These are phyloP conservation scores for Blastobotrys mokoenaii DNA, from an alignment of 805 yeast species.

Conservation along the genomic window DNA sequence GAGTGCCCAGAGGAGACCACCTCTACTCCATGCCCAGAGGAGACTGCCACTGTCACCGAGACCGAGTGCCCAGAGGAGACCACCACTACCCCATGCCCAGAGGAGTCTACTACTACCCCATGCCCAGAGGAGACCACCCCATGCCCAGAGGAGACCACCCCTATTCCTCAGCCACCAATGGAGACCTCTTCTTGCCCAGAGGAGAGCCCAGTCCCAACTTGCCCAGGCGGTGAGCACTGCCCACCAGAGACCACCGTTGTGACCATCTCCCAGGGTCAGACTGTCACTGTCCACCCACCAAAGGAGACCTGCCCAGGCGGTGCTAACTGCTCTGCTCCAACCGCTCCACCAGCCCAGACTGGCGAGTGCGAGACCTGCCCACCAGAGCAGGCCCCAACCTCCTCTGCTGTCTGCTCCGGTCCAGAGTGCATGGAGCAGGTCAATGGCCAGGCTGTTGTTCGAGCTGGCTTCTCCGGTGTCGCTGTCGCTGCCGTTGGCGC, in stretches of 20 bases:
- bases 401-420: slow-evolving; percentile 1
- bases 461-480: slow-evolving; percentile 12
- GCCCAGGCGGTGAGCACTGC: too few species aligned
- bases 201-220: slow-evolving; percentile 3
- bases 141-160: too few species aligned
- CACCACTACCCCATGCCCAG: slow-evolving; percentile 3
- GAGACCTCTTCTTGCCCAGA: too few species aligned
- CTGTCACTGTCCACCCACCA: too few species aligned
- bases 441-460: slow-evolving; percentile 7
- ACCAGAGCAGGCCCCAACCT: neutral
- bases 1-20: neutral
- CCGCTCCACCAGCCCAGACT: too few species aligned
- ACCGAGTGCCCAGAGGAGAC: slow-evolving; percentile 5
- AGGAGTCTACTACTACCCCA: slow-evolving; percentile 2
- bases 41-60: slow-evolving; percentile 10
- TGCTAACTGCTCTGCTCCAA: too few species aligned
- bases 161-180: slow-evolving; percentile 13
- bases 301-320: too few species aligned
- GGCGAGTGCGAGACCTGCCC: neutral
- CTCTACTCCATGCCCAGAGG: neutral
- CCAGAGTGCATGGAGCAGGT: slow-evolving; percentile 2
- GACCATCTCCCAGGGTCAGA: too few species aligned
- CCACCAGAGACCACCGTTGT: neutral
- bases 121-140: neutral
- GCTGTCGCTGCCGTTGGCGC: slow-evolving; percentile 16